Conservation (phyloP, 768 basidiomycete species). For the Lyophyllum atratum region DNA sequence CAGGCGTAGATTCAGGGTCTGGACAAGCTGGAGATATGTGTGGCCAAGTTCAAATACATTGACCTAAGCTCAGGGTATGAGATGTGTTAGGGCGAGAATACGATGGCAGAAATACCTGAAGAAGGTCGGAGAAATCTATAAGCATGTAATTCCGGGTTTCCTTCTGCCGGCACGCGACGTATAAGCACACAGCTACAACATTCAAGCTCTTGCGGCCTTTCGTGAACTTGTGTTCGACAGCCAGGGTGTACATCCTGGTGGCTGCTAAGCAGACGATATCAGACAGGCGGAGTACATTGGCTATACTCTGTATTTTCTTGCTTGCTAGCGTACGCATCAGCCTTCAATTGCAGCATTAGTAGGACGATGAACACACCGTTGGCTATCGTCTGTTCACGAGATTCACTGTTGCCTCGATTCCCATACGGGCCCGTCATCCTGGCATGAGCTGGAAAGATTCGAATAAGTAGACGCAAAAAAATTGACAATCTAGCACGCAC, state of each 20-base stretch:
- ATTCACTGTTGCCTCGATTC: constrained; percentile 76
- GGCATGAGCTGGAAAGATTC: constrained; percentile 61
- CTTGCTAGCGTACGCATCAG: constrained; percentile 51
- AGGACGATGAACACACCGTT: constrained; percentile 59
- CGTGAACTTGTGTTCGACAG: constrained; percentile 91
- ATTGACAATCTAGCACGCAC: constrained; percentile 49
- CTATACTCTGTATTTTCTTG: constrained; percentile 82
- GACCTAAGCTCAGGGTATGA: constrained; percentile 51
- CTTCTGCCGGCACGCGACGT: constrained; percentile 89
- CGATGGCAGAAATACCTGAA: constrained; percentile 57
- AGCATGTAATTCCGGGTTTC: constrained; percentile 95
- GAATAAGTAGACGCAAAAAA: constrained; percentile 1
- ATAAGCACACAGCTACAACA: constrained; percentile 94
- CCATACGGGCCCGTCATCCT: constrained; percentile 83
- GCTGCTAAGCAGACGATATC: constrained; percentile 82
- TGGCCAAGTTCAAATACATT: constrained; percentile 98
- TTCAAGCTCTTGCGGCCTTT: constrained; percentile 92
- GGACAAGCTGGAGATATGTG: constrained; percentile 93
- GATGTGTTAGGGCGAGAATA: background rate
- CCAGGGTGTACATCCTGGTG: constrained; percentile 87
- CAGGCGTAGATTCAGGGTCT: constrained; percentile 79
- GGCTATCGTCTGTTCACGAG: constrained; percentile 87
- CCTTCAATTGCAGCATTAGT: background rate
- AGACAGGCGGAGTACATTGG: constrained; percentile 73
- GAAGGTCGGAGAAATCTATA: constrained; percentile 96